Evolutionary conservation across 1,139 yeast genomes (phyloP).

Genomic region (Candida mesenterica): DNA sequence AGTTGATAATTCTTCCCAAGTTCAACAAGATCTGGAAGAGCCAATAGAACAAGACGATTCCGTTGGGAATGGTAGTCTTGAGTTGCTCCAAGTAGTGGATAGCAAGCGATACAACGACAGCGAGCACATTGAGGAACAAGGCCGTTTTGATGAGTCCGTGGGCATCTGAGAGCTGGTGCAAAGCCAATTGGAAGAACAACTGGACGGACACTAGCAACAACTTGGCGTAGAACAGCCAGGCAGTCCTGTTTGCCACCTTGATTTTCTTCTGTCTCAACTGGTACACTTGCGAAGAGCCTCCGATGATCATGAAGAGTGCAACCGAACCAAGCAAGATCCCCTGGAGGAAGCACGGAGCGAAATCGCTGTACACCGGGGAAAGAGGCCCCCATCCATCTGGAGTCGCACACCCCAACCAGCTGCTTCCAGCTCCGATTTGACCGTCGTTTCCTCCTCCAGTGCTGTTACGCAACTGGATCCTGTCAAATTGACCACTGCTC

Average conservation of each 20-base stretch:
- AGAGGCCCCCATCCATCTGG: constrained; percentile 77
- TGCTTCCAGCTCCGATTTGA: neutral
- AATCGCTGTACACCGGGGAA: constrained; percentile 55
- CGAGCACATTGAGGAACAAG: constrained; percentile 35
- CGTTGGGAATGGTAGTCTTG: constrained; percentile 63
- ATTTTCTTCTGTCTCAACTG: constrained; percentile 32
- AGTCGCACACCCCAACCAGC: constrained; percentile 12
- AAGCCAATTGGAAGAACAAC: constrained; percentile 29
- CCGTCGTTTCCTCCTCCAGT: too few relatives aligned
- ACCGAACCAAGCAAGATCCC: constrained; percentile 59
- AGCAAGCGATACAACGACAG: constrained; percentile 49
- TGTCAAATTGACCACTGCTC: neutral
- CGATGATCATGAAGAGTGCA: constrained; percentile 51
- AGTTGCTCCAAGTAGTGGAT: constrained; percentile 69
- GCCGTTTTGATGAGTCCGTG: constrained; percentile 46
- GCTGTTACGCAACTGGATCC: neutral
- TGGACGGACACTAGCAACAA: constrained; percentile 43
- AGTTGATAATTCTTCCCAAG: constrained; percentile 40
- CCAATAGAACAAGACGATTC: constrained; percentile 78
- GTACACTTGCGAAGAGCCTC: constrained; percentile 50
- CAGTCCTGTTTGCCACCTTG: constrained; percentile 32
- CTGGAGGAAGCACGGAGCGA: constrained; percentile 81
- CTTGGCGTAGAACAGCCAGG: constrained; percentile 46
- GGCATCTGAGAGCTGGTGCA: constrained; percentile 22
- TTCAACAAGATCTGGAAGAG: constrained; percentile 49